A percentile compares a stretch with the other conserved stretches of the same genome.
phyloP scores from a whole-genome alignment of 2,329 filamentous ascomycete species.

The Hirsutella minnesotensis region DNA sequence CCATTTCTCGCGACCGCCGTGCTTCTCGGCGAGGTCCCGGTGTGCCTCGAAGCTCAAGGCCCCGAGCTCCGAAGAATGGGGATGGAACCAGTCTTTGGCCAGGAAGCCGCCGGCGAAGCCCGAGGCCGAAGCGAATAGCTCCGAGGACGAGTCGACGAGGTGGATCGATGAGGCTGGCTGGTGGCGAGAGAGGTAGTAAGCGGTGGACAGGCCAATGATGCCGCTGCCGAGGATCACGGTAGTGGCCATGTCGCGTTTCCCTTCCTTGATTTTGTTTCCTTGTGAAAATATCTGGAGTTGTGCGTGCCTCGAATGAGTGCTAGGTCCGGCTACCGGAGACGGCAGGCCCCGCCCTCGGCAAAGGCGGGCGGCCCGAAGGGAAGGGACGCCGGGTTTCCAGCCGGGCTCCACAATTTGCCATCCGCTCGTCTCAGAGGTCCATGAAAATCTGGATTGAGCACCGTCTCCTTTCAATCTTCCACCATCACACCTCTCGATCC shows the following conservation, averaged over 20 bases:
- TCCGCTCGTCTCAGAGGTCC: no score
- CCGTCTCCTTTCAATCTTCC: no score
- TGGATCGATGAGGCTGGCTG: constrained; percentile 30
- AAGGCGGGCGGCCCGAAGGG: no score
- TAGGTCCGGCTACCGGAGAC: background rate
- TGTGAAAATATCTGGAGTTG: background rate
- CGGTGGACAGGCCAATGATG: constrained; percentile 58
- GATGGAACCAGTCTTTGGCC: constrained; percentile 59
- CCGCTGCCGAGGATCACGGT: constrained; percentile 59
- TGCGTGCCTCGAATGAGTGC: background rate
- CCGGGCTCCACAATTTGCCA: no score
- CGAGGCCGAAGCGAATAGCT: constrained; percentile 62
- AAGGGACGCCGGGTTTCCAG: no score
- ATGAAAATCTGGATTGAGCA: background rate
- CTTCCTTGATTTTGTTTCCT: background rate
- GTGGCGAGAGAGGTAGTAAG: constrained; percentile 55
- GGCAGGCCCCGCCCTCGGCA: no score
- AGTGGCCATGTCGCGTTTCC: constrained; percentile 23
- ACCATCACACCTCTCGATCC: no score
- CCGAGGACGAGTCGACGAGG: constrained; percentile 31
- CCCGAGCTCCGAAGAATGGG: constrained; percentile 45
- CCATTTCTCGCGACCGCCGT: constrained; percentile 44
- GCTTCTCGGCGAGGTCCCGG: constrained; percentile 44
- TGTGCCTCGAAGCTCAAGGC: constrained; percentile 60
- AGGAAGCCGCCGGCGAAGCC: constrained; percentile 66